Conservation (phyloP, 2,329 filamentous ascomycete species). For the Penicillium sp. region DNA sequence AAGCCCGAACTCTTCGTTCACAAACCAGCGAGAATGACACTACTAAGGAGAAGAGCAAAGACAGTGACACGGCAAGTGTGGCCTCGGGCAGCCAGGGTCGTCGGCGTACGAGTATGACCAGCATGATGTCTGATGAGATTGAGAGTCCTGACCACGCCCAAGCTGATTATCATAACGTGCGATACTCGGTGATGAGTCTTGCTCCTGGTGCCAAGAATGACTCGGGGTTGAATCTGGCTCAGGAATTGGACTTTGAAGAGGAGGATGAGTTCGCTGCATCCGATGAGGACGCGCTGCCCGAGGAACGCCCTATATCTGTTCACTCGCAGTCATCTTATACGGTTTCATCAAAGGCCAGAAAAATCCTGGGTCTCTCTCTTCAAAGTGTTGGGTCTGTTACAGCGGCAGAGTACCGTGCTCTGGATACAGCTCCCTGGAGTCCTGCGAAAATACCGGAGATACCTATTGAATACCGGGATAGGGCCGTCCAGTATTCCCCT, state of each 20-base stretch:
- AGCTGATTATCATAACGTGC: slow-evolving; percentile 52
- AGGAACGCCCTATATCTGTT: slow-evolving; percentile 42
- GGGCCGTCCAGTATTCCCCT: slow-evolving; percentile 77
- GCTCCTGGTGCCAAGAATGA: slow-evolving; percentile 53
- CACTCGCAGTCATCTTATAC: slow-evolving; percentile 36
- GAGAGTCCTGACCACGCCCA: slow-evolving; percentile 45
- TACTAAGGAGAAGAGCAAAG: slow-evolving; percentile 56
- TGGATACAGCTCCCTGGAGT: slow-evolving; percentile 31
- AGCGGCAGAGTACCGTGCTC: slow-evolving; percentile 22
- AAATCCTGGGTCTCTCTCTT: slow-evolving; percentile 44
- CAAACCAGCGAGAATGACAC: slow-evolving; percentile 56
- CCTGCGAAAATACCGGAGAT: slow-evolving; percentile 49
- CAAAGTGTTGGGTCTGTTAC: slow-evolving; percentile 27
- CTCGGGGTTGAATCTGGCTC: slow-evolving; percentile 70
- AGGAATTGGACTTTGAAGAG: slow-evolving; percentile 83
- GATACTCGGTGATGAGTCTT: slow-evolving; percentile 67
- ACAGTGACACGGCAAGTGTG: slow-evolving; percentile 67
- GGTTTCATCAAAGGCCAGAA: slow-evolving; percentile 42
- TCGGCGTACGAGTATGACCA: slow-evolving; percentile 57
- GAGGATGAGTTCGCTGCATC: slow-evolving; percentile 62
- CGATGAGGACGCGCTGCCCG: slow-evolving; percentile 55
- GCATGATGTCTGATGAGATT: slow-evolving; percentile 48
- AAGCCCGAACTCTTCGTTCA: slow-evolving; percentile 27
- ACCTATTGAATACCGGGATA: slow-evolving; percentile 61
- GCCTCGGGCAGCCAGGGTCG: slow-evolving; percentile 61